These are phyloP conservation scores for Podila clonocystis DNA, from an alignment of 192 early-diverging fungal species.

Conservation along the genomic window DNA sequence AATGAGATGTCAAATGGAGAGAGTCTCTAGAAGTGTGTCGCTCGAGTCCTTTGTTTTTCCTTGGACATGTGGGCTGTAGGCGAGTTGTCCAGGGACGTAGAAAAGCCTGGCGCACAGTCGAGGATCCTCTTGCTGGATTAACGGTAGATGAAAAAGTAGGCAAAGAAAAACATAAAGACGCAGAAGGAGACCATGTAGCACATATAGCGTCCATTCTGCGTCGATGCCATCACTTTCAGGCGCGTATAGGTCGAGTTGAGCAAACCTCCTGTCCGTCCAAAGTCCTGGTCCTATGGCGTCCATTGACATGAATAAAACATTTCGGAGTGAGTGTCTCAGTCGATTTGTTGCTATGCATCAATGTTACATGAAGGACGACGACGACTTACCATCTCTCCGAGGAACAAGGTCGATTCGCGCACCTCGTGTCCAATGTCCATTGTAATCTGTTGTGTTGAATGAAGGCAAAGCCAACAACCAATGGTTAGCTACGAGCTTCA, in stretches of 20 bases:
- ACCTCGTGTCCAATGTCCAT: constrained; percentile 47
- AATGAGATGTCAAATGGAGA: too few relatives aligned
- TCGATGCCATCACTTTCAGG: constrained; percentile 49
- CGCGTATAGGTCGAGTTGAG: constrained; percentile 40
- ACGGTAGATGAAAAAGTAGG: constrained; percentile 44
- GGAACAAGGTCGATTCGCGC: constrained; percentile 35
- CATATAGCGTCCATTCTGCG: constrained; percentile 49
- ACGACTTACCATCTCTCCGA: constrained; percentile 27
- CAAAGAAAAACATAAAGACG: constrained; percentile 42
- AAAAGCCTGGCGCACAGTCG: too few relatives aligned
- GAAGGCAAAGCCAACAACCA: not conserved
- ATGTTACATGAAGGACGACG: not conserved
- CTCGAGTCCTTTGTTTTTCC: too few relatives aligned
- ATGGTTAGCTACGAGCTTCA: not conserved
- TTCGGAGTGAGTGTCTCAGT: not conserved
- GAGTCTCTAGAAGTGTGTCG: too few relatives aligned
- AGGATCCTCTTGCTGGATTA: constrained; percentile 1
- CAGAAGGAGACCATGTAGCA: constrained; percentile 51
- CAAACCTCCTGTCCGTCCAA: constrained; percentile 48
- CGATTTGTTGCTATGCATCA: not conserved
- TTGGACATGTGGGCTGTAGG: too few relatives aligned
- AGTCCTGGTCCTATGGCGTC: constrained; percentile 35
- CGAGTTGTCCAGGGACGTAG: too few relatives aligned
- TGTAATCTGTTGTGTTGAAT: constrained; percentile 17
- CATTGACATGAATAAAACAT: not conserved